A percentile compares a stretch with the other conserved stretches of the same genome.
These are phyloP conservation scores for Gloeopeniophorella convolvens DNA, from an alignment of 768 basidiomycete species.

Conservation along the genomic window DNA sequence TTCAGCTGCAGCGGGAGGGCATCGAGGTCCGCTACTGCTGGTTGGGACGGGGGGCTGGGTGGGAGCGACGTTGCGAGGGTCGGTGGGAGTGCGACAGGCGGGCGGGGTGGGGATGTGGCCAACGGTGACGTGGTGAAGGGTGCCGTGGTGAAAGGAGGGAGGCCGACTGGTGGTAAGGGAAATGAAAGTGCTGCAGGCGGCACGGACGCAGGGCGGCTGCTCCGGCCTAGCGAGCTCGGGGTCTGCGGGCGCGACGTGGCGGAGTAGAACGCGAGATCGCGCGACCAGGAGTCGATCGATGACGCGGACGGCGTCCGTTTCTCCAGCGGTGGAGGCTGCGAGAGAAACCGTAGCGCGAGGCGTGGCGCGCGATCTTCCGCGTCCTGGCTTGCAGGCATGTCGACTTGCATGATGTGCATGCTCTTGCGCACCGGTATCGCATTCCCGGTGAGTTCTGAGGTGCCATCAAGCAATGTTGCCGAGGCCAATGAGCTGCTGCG, in stretches of 20 bases:
- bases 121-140: constrained; percentile 9
- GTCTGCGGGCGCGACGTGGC: constrained; percentile 15
- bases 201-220: constrained; percentile 9
- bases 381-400: constrained; percentile 1
- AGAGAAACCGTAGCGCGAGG: background rate
- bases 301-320: constrained; percentile 11
- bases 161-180: background rate
- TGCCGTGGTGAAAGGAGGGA: background rate
- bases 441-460: background rate
- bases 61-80: constrained; percentile 3
- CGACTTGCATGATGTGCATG: constrained; percentile 17
- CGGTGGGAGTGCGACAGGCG: background rate
- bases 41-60: background rate
- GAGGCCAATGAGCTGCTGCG: constrained; percentile 16
- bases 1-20: constrained; percentile 2
- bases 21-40: background rate
- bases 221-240: constrained; percentile 11
- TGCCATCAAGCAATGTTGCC: constrained; percentile 3
- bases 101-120: background rate
- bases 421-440: constrained; percentile 3
- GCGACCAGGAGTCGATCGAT: constrained; percentile 13
- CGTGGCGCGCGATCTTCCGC: background rate
- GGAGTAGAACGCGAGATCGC: constrained; percentile 10
- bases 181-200: constrained; percentile 3
- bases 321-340: constrained; percentile 1